Conservation (phyloP, 768 basidiomycete species). For the Rhizopogon rudus region DNA sequence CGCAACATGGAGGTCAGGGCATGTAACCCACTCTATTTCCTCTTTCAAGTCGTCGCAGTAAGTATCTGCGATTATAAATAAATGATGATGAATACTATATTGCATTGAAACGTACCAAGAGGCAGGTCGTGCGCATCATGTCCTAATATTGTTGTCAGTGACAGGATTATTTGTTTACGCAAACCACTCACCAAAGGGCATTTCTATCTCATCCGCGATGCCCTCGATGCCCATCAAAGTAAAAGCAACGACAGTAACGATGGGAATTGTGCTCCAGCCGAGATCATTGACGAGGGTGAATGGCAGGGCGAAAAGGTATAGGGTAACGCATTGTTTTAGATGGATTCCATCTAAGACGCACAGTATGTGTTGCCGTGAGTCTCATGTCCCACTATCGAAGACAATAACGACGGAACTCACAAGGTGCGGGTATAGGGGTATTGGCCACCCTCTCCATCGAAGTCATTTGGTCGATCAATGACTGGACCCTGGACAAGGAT, state of each 20-base stretch:
- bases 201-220: slow-evolving; percentile 92
- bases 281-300: slow-evolving; percentile 80
- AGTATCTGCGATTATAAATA: slow-evolving; percentile 43
- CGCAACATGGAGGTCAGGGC: background rate
- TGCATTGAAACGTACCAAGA: slow-evolving; percentile 45
- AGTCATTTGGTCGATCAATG: slow-evolving; percentile 81
- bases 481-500: slow-evolving; percentile 49
- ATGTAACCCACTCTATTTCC: slow-evolving; percentile 64
- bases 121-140: slow-evolving; percentile 68
- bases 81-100: background rate
- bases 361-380: slow-evolving; percentile 2
- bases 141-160: slow-evolving; percentile 30
- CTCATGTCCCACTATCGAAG: background rate
- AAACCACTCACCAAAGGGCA: slow-evolving; percentile 73
- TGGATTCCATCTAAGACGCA: slow-evolving; percentile 71
- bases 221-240: slow-evolving; percentile 95
- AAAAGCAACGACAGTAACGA: slow-evolving; percentile 83
- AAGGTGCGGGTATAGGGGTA: slow-evolving; percentile 77
- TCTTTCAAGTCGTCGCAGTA: slow-evolving; percentile 86
- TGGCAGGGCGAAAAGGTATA: slow-evolving; percentile 90
- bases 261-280: slow-evolving; percentile 80
- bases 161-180: background rate
- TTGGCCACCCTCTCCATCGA: slow-evolving; percentile 90
- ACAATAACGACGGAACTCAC: slow-evolving; percentile 31
- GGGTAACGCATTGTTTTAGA: slow-evolving; percentile 90